These are phyloP conservation scores for Prunus padus DNA, from an alignment of 306 rosid genomes.

Conservation along the genomic window DNA sequence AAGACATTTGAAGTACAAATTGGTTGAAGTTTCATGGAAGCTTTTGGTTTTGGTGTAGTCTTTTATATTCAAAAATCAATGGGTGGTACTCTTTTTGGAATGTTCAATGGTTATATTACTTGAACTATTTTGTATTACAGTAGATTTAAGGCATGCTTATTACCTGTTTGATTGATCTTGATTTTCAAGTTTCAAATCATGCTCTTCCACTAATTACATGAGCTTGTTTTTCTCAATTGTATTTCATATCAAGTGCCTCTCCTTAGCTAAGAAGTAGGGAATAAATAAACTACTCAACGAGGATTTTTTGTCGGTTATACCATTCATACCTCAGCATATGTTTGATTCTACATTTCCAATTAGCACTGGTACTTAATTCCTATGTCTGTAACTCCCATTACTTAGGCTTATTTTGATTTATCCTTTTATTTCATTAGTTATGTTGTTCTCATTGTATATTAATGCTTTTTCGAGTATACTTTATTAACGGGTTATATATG, in stretches of 20 bases:
- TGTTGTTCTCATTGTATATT: slow-evolving; percentile 8
- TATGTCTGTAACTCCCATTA: background rate
- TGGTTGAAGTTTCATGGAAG: background rate
- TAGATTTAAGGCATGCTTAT: background rate
- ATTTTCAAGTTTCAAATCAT: background rate
- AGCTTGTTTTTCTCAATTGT: background rate
- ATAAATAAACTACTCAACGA: background rate
- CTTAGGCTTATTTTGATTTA: background rate
- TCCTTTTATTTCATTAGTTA: background rate
- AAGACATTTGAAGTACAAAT: background rate
- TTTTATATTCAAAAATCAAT: background rate
- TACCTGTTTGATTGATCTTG: background rate
- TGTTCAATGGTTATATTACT: background rate
- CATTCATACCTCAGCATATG: background rate
- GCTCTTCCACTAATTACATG: background rate
- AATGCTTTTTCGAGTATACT: no score
- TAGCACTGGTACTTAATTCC: background rate
- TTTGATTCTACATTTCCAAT: background rate
- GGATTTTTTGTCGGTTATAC: background rate
- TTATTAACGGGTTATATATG: no score
- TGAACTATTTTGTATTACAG: background rate
- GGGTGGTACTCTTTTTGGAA: background rate
- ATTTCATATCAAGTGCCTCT: background rate
- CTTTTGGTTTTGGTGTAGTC: background rate
- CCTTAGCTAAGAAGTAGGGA: background rate